Conservation (phyloP, 306 rosid species). For the Gillenia trifoliata region DNA sequence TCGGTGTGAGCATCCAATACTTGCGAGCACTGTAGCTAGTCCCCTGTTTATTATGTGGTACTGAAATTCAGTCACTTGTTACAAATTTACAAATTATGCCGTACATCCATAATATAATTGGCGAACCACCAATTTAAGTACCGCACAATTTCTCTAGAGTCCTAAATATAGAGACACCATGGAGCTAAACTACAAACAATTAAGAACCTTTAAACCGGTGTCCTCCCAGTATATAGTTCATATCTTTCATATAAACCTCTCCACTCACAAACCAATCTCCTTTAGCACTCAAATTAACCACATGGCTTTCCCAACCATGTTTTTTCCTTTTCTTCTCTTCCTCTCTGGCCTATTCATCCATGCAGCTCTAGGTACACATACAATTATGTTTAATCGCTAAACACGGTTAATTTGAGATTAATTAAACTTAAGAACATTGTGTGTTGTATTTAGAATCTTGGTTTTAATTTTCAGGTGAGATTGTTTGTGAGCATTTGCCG, state of each 20-base stretch:
- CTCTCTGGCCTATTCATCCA: conserved; percentile 43
- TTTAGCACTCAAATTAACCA: neutral
- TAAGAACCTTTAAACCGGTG: neutral
- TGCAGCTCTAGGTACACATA: conserved; percentile 24
- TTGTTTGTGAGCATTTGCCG: conserved; percentile 53
- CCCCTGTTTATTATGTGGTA: no score
- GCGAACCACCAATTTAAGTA: no score
- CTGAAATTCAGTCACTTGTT: no score
- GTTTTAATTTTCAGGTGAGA: conserved; percentile 22
- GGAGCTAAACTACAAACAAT: neutral
- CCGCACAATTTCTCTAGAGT: neutral
- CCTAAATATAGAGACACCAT: neutral
- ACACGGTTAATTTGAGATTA: neutral
- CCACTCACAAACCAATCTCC: neutral
- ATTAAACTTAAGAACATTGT: no score
- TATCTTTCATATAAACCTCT: neutral
- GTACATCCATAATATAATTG: no score
- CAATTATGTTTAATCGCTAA: neutral
- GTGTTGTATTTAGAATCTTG: neutral
- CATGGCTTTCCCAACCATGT: no score
- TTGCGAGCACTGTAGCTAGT: no score
- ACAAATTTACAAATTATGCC: no score
- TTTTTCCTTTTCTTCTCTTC: conserved; percentile 31
- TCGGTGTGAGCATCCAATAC: no score
- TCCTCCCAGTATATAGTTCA: neutral